Evolutionary conservation across 2,329 filamentous ascomycete species (phyloP), one percentile per base, ranked within the genome.

Genomic region (Aspergillus eucalypticola): DNA sequence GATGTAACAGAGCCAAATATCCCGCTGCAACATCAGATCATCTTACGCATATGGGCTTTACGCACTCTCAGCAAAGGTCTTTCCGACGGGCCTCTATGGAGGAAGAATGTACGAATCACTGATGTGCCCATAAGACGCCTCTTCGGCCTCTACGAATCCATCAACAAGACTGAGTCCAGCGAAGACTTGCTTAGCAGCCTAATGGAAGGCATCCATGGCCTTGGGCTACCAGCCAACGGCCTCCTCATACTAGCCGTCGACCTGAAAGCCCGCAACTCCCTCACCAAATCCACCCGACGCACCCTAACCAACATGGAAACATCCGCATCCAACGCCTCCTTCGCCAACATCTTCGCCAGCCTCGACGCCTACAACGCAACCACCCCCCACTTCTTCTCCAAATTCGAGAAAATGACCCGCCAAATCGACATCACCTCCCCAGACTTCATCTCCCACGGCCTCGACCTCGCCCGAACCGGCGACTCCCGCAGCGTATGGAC

Each of bases 31-130:
- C 65, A 72, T n/a, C 68, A 67, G 23, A 69, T 76, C 5, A 56
- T 76, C 13, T 32, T 74, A 25, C 73, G 75, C 23, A 56, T 77
- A 11, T 77, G 75, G 75, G 55, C 63, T 27, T 61, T 76, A 54
- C 69, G 69, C 29, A 66, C 65, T 0, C 60, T 77, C 39, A 68
- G 65, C 46, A 64, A 63, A 39, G 59, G 66, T 7, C 58, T 68
- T n/a, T 52, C 62, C 38, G 57, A 60, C 27, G 65, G 64, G 17
- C 62, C 66, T 17, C 58, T 66, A 56, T 67, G 70, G 59, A 64
- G 60, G 29, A 56, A 63, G 29, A 53, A 55, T n/a, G 29, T 49
- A n/a, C 64, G 61, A 50, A 50, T 56, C 10, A 67, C 68, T 2
- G 68, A 73, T 41, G 50, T 51, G 23, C 64, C 67, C 8, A 66